Percentiles rank a stretch among this genome's conserved stretches.
These are phyloP conservation scores for Clarireedia hainanense DNA, from an alignment of 2,329 filamentous ascomycete genomes.

Conservation along the genomic window DNA sequence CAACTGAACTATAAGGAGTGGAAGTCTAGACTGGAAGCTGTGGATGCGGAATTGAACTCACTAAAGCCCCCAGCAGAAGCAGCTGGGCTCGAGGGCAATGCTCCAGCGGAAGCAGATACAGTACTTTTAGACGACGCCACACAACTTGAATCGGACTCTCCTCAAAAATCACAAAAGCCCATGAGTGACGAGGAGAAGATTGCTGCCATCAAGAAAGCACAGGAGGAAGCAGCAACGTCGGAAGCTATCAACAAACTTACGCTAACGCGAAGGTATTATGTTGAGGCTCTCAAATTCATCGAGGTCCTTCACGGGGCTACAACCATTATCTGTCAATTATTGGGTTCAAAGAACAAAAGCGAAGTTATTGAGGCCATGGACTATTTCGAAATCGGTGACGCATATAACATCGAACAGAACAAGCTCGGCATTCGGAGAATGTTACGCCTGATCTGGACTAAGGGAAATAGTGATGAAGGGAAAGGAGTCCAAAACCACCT, in stretches of 20 bases:
- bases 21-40: conserved; percentile 71
- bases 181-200: conserved; percentile 76
- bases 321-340: conserved; percentile 71
- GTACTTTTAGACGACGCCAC: conserved; percentile 84
- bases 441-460: conserved; percentile 97
- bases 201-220: conserved; percentile 67
- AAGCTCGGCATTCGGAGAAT: conserved; percentile 89
- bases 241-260: conserved; percentile 84
- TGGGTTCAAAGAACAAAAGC: conserved; percentile 94
- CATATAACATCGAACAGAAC: conserved; percentile 91
- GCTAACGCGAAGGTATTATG: conserved; percentile 81
- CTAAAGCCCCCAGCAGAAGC: conserved; percentile 70
- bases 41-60: conserved; percentile 73
- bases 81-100: conserved; percentile 62
- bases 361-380: conserved; percentile 99
- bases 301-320: conserved; percentile 82
- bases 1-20: conserved; percentile 81
- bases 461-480: conserved; percentile 97
- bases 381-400: conserved; percentile 91
- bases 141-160: conserved; percentile 58
- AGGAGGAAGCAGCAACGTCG: conserved; percentile 80
- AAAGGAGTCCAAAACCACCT: conserved; percentile 96
- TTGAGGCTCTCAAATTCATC: conserved; percentile 90
- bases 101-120: conserved; percentile 59
- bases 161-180: conserved; percentile 44